Conservation (phyloP, 176 grass and related monocot genomes). For the Bothriochloa decipiens region DNA sequence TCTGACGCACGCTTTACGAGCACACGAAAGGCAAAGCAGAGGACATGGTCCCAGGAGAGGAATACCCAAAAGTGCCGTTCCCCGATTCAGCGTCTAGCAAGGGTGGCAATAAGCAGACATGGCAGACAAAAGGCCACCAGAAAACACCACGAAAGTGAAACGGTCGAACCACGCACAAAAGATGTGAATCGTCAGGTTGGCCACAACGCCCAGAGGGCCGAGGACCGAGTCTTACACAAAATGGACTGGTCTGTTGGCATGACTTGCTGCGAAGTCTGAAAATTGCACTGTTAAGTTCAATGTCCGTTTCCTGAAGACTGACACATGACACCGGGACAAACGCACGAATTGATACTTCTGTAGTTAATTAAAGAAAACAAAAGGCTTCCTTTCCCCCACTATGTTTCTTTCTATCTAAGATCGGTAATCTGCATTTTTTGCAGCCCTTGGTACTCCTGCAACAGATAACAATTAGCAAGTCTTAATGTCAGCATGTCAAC, state of each 20-base stretch:
- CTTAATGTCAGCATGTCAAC: neutral
- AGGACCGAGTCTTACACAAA: conserved; percentile 37
- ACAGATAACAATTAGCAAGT: neutral
- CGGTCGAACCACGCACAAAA: conserved; percentile 15
- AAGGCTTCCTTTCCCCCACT: conserved; percentile 41
- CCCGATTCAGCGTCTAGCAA: conserved; percentile 2
- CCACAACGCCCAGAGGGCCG: neutral
- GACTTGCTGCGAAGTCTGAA: conserved; percentile 40
- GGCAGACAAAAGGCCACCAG: conserved; percentile 39
- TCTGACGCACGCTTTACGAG: conserved; percentile 16
- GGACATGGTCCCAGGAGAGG: neutral
- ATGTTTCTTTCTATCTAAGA: conserved; percentile 50
- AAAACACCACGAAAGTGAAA: conserved; percentile 31
- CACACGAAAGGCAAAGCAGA: neutral
- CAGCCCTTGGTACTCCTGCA: conserved; percentile 38
- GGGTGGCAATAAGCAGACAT: conserved; percentile 37
- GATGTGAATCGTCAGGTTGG: conserved; percentile 33
- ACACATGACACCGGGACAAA: neutral
- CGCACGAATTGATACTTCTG: conserved; percentile 21
- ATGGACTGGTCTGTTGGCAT: conserved; percentile 33
- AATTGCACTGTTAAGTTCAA: conserved; percentile 30
- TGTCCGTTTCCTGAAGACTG: conserved; percentile 27
- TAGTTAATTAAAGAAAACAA: conserved; percentile 55
- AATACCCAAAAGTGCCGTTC: neutral
- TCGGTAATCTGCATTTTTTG: neutral